Conservation (phyloP, 306 rosid genomes). For the Quercus ilex region DNA sequence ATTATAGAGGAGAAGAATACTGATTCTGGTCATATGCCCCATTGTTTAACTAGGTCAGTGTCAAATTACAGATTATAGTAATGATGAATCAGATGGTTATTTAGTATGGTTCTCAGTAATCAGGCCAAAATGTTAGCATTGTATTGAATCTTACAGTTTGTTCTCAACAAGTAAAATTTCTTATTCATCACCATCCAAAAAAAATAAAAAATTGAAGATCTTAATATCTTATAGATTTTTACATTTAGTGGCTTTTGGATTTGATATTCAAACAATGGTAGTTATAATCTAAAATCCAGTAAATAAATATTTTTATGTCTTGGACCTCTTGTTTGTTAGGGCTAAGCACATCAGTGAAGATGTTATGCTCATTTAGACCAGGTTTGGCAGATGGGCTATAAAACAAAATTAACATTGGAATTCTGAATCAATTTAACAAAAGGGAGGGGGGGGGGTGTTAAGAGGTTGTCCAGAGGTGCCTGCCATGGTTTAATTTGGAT, state of each 20-base stretch:
- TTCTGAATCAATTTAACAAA: constrained; percentile 1
- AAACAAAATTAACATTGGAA: not conserved
- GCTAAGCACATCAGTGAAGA: not conserved
- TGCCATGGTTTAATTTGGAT: not conserved
- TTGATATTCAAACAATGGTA: not conserved
- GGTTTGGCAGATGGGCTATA: not conserved
- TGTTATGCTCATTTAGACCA: not conserved
- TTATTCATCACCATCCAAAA: not conserved
- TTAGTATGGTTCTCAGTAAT: not conserved
- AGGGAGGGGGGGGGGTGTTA: not conserved
- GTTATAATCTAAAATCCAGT: not conserved
- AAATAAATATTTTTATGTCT: not conserved
- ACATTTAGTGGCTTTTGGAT: not conserved
- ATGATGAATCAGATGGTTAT: not conserved
- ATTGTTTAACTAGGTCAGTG: not conserved
- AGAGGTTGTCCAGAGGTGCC: not conserved
- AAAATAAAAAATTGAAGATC: not conserved
- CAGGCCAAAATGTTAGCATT: not conserved
- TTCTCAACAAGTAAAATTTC: not conserved
- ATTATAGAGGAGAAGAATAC: too few species aligned
- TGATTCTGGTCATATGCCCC: not conserved
- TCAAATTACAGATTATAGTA: not conserved
- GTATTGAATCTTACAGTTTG: not conserved
- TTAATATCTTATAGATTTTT: not conserved
- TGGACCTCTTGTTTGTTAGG: not conserved